A percentile compares a stretch with the other conserved stretches of the same genome.
Evolutionary conservation across 2,329 filamentous ascomycete species (phyloP).

Genomic region (Clarireedia homoeocarpa): DNA sequence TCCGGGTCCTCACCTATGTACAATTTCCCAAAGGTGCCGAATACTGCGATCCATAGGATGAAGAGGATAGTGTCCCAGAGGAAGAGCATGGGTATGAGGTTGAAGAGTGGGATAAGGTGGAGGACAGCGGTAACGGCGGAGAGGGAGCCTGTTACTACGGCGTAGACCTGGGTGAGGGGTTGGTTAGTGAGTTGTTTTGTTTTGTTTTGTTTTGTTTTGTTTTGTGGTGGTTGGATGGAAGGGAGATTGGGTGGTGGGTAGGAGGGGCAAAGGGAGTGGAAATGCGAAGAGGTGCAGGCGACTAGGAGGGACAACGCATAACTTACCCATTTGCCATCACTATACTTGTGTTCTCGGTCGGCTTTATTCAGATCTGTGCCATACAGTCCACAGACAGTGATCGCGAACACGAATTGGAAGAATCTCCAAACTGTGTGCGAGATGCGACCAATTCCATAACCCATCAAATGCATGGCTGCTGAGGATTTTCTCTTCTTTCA

Average conservation of each 20-base stretch:
- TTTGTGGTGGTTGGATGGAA: not conserved
- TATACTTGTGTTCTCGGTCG: conserved; percentile 39
- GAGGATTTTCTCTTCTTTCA: no score
- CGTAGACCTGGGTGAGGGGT: conserved; percentile 49
- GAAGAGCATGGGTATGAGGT: conserved; percentile 48
- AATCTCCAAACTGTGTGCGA: conserved; percentile 58
- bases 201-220: not conserved
- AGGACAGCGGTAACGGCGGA: conserved; percentile 56
- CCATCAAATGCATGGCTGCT: not conserved
- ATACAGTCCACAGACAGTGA: conserved; percentile 74
- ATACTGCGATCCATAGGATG: conserved; percentile 72
- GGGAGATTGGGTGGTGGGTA: not conserved
- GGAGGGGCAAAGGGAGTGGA: not conserved
- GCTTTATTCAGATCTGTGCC: conserved; percentile 57
- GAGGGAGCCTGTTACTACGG: conserved; percentile 60
- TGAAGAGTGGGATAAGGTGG: conserved; percentile 56
- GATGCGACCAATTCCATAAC: not conserved
- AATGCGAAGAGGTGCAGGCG: not conserved
- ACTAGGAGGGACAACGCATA: not conserved
- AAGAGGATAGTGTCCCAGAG: conserved; percentile 66
- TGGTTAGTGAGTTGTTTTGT: not conserved
- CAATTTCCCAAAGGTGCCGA: conserved; percentile 75
- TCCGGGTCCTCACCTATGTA: conserved; percentile 64
- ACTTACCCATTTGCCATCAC: conserved; percentile 64
- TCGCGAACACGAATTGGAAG: conserved; percentile 66